Base-by-base conservation (phyloP, 1,284 basidiomycete genomes). In the Phylloboletellus chloephorus region DNA sequence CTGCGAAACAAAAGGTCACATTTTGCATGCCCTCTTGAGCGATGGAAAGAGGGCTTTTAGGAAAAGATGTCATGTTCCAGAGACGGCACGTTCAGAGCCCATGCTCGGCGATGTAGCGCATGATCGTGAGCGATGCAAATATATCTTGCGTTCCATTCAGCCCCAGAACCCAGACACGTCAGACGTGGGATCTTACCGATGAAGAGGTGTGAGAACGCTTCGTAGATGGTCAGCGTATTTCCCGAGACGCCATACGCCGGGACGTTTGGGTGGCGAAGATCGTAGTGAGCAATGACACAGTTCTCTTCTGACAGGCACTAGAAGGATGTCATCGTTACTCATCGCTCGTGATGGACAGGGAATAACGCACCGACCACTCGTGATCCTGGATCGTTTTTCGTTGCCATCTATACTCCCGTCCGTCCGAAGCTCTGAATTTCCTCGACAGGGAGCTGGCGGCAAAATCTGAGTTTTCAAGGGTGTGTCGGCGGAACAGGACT, bases 401-500 rank as follows among this genome's bases (percentile, higher is more conserved):
- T 29, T 72, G 69, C 82, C 82, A 85, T 52, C 68, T 69, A 50
- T 84, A 84, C 52, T 82, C 79, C 17, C 69, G 67, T 16, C 78
- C 79, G 54, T 84, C 80, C 26, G 75, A 76, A 16, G 69, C 80
- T 22, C 60, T 65, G 50, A 85, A 85, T 59, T 81, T 82, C 35
- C 82, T 61, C 29, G 73, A 73, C 36, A 80, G 60, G 6, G 82
- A 78, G 33, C 81, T 84, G 48, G 8, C 23, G 8, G 37, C 21
- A 42, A 28, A 35, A 31, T 13, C 24, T 26, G 28, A 35, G 17
- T 22, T 19, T 40, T n/a, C 20, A 1, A 5, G 12, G 13, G 4
- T n/a, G 31, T 8, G n/a, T 37, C 24, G 26, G 41, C 44, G 41
- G 31, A 39, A 16, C 25, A 22, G 37, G 8, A 22, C 78, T 60